These are phyloP conservation scores for Talaromyces albobiverticillius DNA, from an alignment of 2,329 filamentous ascomycete genomes.

Conservation along the genomic window DNA sequence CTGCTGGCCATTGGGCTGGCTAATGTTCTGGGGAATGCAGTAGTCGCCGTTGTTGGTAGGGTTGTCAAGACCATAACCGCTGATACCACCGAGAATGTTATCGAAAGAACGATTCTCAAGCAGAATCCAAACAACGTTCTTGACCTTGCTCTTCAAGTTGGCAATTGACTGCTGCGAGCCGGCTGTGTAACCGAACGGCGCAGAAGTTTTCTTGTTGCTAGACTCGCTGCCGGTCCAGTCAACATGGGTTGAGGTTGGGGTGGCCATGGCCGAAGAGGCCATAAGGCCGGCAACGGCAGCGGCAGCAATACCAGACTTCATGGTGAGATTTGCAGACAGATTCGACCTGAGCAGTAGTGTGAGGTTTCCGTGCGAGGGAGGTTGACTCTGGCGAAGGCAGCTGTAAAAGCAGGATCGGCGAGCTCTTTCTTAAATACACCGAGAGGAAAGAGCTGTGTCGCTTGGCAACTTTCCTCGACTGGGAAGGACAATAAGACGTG, in stretches of 20 bases:
- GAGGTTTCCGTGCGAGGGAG: background rate
- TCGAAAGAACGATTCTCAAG: constrained; percentile 48
- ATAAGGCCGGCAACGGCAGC: constrained; percentile 12
- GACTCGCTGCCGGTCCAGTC: constrained; percentile 3
- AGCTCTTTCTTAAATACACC: background rate
- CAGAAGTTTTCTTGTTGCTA: constrained; percentile 1
- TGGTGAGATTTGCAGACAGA: constrained; percentile 54
- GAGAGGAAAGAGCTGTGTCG: background rate
- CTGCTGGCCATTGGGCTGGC: constrained; percentile 24
- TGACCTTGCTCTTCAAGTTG: constrained; percentile 34
- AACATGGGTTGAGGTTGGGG: constrained; percentile 5
- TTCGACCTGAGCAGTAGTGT: constrained; percentile 62
- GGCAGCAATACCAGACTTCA: constrained; percentile 14
- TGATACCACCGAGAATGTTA: constrained; percentile 45
- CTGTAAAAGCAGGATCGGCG: background rate
- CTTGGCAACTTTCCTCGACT: background rate
- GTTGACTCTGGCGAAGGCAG: background rate
- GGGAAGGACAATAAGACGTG: too few species aligned
- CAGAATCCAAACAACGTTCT: constrained; percentile 35
- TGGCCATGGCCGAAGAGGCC: constrained; percentile 11
- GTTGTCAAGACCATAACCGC: constrained; percentile 38
- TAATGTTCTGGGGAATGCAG: constrained; percentile 42
- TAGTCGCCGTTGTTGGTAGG: constrained; percentile 42
- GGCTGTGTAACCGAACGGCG: constrained; percentile 21
- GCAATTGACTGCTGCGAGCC: constrained; percentile 29